A percentile compares a stretch with the other conserved stretches of the same genome.
phyloP scores from a whole-genome alignment of 164 flowering plant species.

The Taxillus chinensis region DNA sequence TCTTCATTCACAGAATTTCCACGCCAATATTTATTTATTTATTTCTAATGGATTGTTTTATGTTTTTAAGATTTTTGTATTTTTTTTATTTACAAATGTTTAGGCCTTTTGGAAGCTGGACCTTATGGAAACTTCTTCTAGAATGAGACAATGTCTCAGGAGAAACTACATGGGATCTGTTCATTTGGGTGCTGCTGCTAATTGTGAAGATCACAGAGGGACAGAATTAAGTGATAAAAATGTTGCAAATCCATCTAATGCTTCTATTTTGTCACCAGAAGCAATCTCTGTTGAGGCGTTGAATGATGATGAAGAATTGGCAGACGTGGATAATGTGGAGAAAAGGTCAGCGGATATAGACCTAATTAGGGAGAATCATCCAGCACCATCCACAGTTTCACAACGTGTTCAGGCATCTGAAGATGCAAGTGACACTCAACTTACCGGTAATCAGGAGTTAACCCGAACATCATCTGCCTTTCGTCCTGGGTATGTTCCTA shows the following conservation, averaged over 20 bases:
- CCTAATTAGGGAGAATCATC: slow-evolving; percentile 28
- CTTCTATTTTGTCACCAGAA: slow-evolving; percentile 70
- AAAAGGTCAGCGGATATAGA: slow-evolving; percentile 22
- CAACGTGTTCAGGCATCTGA: slow-evolving; percentile 18
- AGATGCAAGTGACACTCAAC: slow-evolving; percentile 30
- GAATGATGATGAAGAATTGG: slow-evolving; percentile 65
- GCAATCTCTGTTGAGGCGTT: slow-evolving; percentile 60
- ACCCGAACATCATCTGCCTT: slow-evolving; percentile 41
- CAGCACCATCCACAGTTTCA: slow-evolving; percentile 31
- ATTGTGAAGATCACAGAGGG: slow-evolving; percentile 52
- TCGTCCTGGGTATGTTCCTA: slow-evolving; percentile 81
- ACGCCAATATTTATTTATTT: neutral
- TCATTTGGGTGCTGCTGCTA: slow-evolving; percentile 90
- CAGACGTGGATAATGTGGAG: slow-evolving; percentile 36
- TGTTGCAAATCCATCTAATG: slow-evolving; percentile 40
- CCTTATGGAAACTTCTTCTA: slow-evolving; percentile 76
- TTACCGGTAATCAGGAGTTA: slow-evolving; percentile 28
- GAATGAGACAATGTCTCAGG: slow-evolving; percentile 82
- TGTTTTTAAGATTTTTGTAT: too few relatives aligned
- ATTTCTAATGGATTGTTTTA: neutral
- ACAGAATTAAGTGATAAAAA: slow-evolving; percentile 26
- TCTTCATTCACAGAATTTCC: too few relatives aligned
- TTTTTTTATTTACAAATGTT: neutral
- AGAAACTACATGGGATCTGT: slow-evolving; percentile 75
- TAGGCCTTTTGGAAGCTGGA: slow-evolving; percentile 97